These are phyloP conservation scores for Penicillium sclerotiorum DNA, from an alignment of 2,329 filamentous ascomycete genomes.

Conservation along the genomic window DNA sequence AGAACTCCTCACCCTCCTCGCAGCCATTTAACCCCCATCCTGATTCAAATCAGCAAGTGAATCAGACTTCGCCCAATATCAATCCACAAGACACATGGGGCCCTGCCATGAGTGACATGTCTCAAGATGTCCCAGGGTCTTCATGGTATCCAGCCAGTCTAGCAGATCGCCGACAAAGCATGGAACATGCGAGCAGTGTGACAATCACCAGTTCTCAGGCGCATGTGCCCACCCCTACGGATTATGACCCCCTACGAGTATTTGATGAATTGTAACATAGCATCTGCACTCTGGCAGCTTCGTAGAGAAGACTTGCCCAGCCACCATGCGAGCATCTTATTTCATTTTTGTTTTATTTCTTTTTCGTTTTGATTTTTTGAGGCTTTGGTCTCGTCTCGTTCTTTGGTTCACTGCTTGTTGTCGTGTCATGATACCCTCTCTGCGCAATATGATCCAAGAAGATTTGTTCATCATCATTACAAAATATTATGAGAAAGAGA, in stretches of 20 bases:
- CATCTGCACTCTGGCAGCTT: not conserved
- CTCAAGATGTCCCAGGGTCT: not conserved
- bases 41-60: slow-evolving; percentile 12
- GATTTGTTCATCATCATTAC: slow-evolving; percentile 20
- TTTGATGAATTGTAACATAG: slow-evolving; percentile 32
- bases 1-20: slow-evolving; percentile 24
- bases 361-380: slow-evolving; percentile 15
- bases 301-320: not conserved
- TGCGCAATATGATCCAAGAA: slow-evolving; percentile 6
- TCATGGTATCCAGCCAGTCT: slow-evolving; percentile 25
- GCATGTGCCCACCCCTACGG: slow-evolving; percentile 10
- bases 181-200: slow-evolving; percentile 10
- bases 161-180: slow-evolving; percentile 21
- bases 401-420: slow-evolving; percentile 5
- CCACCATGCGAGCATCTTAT: not conserved
- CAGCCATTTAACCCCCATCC: slow-evolving; percentile 3
- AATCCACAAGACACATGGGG: slow-evolving; percentile 11
- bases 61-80: slow-evolving; percentile 16
- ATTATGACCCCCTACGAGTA: slow-evolving; percentile 29
- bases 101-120: not conserved
- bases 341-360: slow-evolving; percentile 4
- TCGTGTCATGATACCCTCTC: slow-evolving; percentile 31
- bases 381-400: not conserved
- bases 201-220: not conserved
- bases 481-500: not conserved